Evolutionary conservation across 1,284 basidiomycete genomes (phyloP).

Genomic region (Marasmius fiardii): DNA sequence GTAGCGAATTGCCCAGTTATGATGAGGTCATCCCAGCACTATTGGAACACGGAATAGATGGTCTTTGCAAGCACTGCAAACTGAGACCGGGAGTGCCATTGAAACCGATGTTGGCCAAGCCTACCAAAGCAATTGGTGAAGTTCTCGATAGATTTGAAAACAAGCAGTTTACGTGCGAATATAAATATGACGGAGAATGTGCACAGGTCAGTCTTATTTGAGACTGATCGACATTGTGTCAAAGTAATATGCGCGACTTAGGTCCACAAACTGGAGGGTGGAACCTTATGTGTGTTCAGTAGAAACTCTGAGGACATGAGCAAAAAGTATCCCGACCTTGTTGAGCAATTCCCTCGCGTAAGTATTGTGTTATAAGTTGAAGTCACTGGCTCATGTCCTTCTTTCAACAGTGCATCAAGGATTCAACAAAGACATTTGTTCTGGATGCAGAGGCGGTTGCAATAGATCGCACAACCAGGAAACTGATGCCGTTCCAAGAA

Average conservation of each 20-base stretch:
- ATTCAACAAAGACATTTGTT: constrained; percentile 83
- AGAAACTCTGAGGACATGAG: constrained; percentile 99
- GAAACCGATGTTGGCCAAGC: constrained; percentile 99
- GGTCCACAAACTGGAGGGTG: constrained; percentile 82
- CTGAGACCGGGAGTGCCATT: constrained; percentile 94
- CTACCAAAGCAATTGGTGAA: constrained; percentile 98
- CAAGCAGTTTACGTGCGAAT: constrained; percentile 97
- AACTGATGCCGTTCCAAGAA: constrained; percentile 96
- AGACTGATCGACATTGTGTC: neutral
- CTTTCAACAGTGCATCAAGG: constrained; percentile 72
- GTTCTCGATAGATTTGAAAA: constrained; percentile 97
- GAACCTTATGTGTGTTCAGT: constrained; percentile 86
- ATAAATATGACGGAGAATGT: constrained; percentile 99
- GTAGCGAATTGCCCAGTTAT: constrained; percentile 91
- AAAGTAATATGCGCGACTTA: constrained; percentile 23
- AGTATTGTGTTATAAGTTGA: constrained; percentile 20
- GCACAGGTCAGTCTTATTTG: constrained; percentile 64
- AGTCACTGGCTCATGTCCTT: constrained; percentile 12
- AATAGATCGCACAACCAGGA: constrained; percentile 81
- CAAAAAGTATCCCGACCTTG: constrained; percentile 97
- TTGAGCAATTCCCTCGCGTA: constrained; percentile 88
- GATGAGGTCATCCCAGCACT: constrained; percentile 94
- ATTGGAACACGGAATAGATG: constrained; percentile 74
- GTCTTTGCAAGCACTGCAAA: constrained; percentile 76
- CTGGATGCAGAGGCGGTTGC: constrained; percentile 97